Conservation (phyloP, 148 eudicot species). For the Rhododendron vialii region DNA sequence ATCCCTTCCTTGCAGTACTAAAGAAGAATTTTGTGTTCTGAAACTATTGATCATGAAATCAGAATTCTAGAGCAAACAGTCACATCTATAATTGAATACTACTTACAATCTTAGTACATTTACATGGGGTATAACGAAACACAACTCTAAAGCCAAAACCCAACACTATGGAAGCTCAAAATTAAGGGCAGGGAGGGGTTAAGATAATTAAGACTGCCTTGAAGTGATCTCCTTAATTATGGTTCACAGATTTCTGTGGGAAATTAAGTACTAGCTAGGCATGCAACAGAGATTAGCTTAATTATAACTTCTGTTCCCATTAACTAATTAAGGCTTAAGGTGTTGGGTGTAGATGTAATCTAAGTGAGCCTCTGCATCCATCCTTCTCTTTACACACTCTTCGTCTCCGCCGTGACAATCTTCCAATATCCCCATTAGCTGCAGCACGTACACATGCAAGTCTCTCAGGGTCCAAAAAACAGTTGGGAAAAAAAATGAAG, state of each 20-base stretch:
- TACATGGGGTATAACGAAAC: not conserved
- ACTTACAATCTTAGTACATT: not conserved
- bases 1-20: not conserved
- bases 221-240: not conserved
- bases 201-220: not conserved
- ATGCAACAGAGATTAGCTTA: not conserved
- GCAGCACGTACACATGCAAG: conserved; percentile 9
- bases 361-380: conserved; percentile 44
- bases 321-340: conserved; percentile 19
- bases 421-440: conserved; percentile 38
- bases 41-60: not conserved
- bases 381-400: conserved; percentile 42
- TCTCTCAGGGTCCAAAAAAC: not conserved
- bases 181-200: not conserved
- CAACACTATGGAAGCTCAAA: not conserved
- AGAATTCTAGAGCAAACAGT: not conserved
- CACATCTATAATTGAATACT: not conserved
- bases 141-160: not conserved
- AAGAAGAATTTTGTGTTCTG: not conserved
- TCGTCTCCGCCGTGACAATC: conserved; percentile 36
- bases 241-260: not conserved
- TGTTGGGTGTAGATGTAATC: conserved; percentile 54
- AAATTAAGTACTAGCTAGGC: not conserved
- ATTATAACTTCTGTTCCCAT: not conserved
- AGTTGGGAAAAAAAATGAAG: not conserved